Conservation (phyloP, 805 yeast species). For the baker's yeast (Saccharomyces cerevisiae) region DNA sequence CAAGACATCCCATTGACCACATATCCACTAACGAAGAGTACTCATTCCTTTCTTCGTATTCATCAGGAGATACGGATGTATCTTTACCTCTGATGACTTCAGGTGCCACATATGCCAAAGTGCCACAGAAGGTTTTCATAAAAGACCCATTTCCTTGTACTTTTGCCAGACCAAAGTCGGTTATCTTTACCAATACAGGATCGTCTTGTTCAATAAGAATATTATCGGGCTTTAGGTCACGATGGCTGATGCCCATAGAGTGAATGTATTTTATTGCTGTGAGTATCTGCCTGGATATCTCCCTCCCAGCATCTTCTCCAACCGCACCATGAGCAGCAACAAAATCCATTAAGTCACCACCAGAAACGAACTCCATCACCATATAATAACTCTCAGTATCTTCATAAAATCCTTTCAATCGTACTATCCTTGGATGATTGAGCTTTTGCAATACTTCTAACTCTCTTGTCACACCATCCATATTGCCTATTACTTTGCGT, state of each 20-base stretch:
- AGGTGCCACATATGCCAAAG: constrained; percentile 94
- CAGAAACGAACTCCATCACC: constrained; percentile 92
- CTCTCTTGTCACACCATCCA: constrained; percentile 80
- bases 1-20: constrained; percentile 95
- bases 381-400: constrained; percentile 73
- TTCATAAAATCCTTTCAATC: constrained; percentile 75
- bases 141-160: constrained; percentile 74
- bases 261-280: constrained; percentile 85
- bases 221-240: constrained; percentile 95
- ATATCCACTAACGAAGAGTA: constrained; percentile 89
- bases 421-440: constrained; percentile 79
- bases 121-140: constrained; percentile 96
- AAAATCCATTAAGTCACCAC: constrained; percentile 97
- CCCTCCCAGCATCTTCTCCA: constrained; percentile 84
- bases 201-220: constrained; percentile 83
- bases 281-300: constrained; percentile 74
- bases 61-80: constrained; percentile 8
- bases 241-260: constrained; percentile 82
- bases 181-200: constrained; percentile 84
- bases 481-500: constrained; percentile 67
- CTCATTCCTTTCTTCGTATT: constrained; percentile 23
- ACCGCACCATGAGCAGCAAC: constrained; percentile 88
- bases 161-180: constrained; percentile 95
- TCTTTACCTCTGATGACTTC: constrained; percentile 56
- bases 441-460: constrained; percentile 68